Evolutionary conservation across 768 basidiomycete genomes (phyloP).

Genomic region (Tephrocybe sp.): DNA sequence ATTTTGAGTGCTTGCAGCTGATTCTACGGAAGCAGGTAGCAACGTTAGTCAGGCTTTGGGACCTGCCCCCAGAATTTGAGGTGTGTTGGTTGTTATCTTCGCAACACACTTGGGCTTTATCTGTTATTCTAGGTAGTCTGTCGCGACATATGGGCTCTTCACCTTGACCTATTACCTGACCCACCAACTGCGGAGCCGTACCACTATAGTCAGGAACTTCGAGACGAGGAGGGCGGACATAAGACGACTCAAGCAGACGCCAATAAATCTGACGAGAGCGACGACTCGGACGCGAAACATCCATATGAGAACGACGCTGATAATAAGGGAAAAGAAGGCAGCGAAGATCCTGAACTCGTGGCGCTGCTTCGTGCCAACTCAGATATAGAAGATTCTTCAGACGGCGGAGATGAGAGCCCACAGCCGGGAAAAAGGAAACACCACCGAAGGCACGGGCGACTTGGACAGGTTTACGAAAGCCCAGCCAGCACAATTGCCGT

Average conservation of each 20-base stretch:
- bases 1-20: conserved; percentile 83
- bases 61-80: conserved; percentile 80
- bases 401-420: conserved; percentile 14
- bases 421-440: conserved; percentile 12
- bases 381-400: conserved; percentile 37
- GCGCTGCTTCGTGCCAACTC: conserved; percentile 44
- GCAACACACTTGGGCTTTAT: not conserved
- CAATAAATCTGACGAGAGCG: conserved; percentile 14
- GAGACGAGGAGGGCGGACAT: conserved; percentile 13
- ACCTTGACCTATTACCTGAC: conserved; percentile 61
- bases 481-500: conserved; percentile 59
- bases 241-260: not conserved
- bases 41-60: conserved; percentile 61
- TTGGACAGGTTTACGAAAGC: conserved; percentile 36
- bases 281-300: conserved; percentile 14
- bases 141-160: conserved; percentile 78
- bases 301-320: conserved; percentile 6
- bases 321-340: conserved; percentile 8
- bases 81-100: conserved; percentile 34
- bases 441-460: conserved; percentile 14
- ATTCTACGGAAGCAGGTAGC: conserved; percentile 76
- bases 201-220: conserved; percentile 37
- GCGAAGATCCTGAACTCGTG: conserved; percentile 38
- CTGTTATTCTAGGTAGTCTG: conserved; percentile 60
- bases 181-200: conserved; percentile 65